A percentile compares a stretch with the other conserved stretches of the same genome.
Conservation (phyloP, 495 filamentous ascomycete genomes). For the Neurospora sp. region DNA sequence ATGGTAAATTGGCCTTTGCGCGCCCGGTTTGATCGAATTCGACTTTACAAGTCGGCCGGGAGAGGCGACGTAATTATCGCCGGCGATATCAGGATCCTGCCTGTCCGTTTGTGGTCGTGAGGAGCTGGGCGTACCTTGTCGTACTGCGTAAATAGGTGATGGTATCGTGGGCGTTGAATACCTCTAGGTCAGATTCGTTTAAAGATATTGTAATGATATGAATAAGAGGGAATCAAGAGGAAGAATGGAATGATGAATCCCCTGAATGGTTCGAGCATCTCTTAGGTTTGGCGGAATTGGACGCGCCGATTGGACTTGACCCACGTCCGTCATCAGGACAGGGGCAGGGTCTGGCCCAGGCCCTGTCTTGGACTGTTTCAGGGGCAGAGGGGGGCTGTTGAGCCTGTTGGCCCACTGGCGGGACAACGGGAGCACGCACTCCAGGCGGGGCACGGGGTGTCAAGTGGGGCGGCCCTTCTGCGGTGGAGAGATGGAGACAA, state of each 20-base stretch:
- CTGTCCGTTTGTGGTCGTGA: neutral
- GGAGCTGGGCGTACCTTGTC: neutral
- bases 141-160: neutral
- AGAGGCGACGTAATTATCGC: neutral
- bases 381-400: neutral
- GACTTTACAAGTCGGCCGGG: neutral
- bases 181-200: neutral
- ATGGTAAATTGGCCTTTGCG: neutral
- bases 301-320: neutral
- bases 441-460: neutral
- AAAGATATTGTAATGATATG: neutral
- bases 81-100: neutral
- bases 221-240: neutral
- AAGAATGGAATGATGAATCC: neutral
- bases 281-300: neutral
- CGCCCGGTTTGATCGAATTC: neutral
- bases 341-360: neutral
- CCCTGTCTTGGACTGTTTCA: neutral
- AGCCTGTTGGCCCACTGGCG: neutral
- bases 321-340: too few relatives aligned
- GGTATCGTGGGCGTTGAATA: neutral
- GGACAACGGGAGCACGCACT: neutral
- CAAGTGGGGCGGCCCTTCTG: neutral
- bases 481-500: neutral
- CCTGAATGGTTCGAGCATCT: neutral